These are phyloP conservation scores for Kuraishia capsulata DNA, from an alignment of 805 yeast species.

Conservation along the genomic window DNA sequence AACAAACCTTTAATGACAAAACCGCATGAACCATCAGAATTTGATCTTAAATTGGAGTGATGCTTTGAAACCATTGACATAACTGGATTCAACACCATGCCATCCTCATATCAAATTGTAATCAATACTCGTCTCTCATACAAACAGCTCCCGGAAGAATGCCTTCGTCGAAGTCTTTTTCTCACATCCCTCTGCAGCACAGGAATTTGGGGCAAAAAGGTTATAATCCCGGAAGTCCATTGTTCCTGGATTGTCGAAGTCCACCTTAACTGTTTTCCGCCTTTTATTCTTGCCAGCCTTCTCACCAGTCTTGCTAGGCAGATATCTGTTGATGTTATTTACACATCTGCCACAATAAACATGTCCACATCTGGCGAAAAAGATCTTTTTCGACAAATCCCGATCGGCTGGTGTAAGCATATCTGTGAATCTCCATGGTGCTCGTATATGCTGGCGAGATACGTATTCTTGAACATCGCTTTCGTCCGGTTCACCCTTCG, in stretches of 20 bases:
- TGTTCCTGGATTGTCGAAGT: constrained; percentile 4
- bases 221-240: constrained; percentile 22
- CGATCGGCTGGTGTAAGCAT: constrained; percentile 44
- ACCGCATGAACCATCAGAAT: too few relatives aligned
- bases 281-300: constrained; percentile 13
- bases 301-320: constrained; percentile 9
- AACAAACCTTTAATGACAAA: too few relatives aligned
- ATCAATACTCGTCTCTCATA: constrained; percentile 10
- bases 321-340: constrained; percentile 42
- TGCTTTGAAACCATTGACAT: too few relatives aligned
- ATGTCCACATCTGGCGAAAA: constrained; percentile 71
- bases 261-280: constrained; percentile 8
- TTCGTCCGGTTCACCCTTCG: constrained; percentile 15
- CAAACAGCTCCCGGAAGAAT: constrained; percentile 47
- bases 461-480: constrained; percentile 12
- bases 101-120: too few relatives aligned
- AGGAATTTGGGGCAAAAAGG: constrained; percentile 44
- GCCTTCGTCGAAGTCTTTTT: constrained; percentile 32
- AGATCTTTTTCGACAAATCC: constrained; percentile 57
- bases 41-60: too few relatives aligned
- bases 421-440: constrained; percentile 57
- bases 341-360: constrained; percentile 82
- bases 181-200: constrained; percentile 47
- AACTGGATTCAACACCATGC: too few relatives aligned
- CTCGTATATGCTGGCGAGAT: constrained; percentile 26